These are phyloP conservation scores for Picocystis sp. DNA, from an alignment of 163 green algal species.

Conservation along the genomic window DNA sequence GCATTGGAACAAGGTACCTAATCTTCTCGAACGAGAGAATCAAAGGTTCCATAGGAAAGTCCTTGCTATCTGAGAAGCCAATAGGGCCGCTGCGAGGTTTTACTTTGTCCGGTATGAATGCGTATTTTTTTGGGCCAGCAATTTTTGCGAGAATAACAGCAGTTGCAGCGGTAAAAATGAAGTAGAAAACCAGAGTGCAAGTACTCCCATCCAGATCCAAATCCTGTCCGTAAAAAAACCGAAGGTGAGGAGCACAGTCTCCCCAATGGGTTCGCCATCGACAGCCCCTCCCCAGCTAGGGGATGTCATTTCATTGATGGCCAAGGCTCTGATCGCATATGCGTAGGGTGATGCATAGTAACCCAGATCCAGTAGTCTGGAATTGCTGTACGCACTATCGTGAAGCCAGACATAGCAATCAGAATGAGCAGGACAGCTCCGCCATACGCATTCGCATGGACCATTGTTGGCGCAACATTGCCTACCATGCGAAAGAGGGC, in stretches of 20 bases:
- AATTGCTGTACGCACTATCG: conserved; percentile 21
- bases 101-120: no score
- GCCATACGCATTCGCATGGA: conserved; percentile 23
- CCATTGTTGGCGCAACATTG: conserved; percentile 13
- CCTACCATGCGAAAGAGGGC: conserved; percentile 4
- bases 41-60: conserved; percentile 2
- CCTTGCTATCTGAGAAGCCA: no score
- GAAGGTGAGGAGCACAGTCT: conserved; percentile 26
- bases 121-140: no score
- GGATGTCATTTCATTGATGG: conserved; percentile 55
- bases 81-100: no score
- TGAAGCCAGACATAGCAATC: conserved; percentile 26
- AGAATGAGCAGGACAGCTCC: conserved; percentile 18
- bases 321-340: conserved; percentile 34
- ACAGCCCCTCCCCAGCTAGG: conserved; percentile 21
- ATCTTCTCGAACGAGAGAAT: conserved; percentile 16
- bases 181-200: no score
- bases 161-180: no score
- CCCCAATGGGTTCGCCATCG: conserved; percentile 18
- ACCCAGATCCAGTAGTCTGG: conserved; percentile 38
- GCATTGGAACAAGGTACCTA: conserved; percentile 5
- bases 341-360: conserved; percentile 38
- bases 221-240: conserved; percentile 31
- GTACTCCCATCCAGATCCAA: conserved; percentile 14
- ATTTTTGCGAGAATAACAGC: no score